Conservation (phyloP, 768 basidiomycete genomes). For the Favolaschia claudopus region DNA sequence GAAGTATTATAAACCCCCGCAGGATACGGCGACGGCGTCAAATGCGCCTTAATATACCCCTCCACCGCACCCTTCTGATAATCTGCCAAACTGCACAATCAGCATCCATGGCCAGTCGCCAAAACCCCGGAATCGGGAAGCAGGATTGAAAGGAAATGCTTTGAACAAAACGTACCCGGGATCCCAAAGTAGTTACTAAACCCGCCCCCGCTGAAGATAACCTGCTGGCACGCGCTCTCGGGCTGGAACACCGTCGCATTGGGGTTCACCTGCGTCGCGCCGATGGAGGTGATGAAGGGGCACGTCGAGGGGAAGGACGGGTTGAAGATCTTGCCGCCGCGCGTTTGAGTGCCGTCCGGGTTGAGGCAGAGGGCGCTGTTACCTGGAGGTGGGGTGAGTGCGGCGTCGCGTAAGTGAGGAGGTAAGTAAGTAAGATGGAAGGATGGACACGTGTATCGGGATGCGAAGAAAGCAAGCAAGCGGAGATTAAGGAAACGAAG, state of each 20-base stretch:
- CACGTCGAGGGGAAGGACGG: slow-evolving; percentile 51
- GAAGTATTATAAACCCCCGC: slow-evolving; percentile 41
- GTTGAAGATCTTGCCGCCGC: slow-evolving; percentile 48
- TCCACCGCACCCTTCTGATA: slow-evolving; percentile 50
- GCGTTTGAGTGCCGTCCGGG: slow-evolving; percentile 46
- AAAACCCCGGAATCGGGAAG: too few relatives aligned
- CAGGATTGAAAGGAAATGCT: slow-evolving; percentile 10
- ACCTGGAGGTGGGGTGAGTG: too few relatives aligned
- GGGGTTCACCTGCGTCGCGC: slow-evolving; percentile 52
- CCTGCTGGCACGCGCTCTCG: slow-evolving; percentile 47
- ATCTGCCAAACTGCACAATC: background rate
- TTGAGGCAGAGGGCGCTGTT: slow-evolving; percentile 46
- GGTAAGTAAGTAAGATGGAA: too few relatives aligned
- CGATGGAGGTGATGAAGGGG: slow-evolving; percentile 54
- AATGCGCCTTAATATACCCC: slow-evolving; percentile 42
- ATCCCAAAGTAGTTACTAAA: slow-evolving; percentile 52
- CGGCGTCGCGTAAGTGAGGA: too few relatives aligned
- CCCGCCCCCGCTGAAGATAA: slow-evolving; percentile 47
- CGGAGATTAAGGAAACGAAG: background rate
- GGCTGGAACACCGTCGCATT: slow-evolving; percentile 36
- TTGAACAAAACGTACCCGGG: slow-evolving; percentile 29
- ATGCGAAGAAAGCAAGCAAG: too few relatives aligned
- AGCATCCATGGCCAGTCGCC: background rate
- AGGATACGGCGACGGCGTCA: slow-evolving; percentile 30
- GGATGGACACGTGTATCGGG: too few relatives aligned